phyloP scores from a whole-genome alignment of 1,284 basidiomycete genomes.

The Wallemia hederae region DNA sequence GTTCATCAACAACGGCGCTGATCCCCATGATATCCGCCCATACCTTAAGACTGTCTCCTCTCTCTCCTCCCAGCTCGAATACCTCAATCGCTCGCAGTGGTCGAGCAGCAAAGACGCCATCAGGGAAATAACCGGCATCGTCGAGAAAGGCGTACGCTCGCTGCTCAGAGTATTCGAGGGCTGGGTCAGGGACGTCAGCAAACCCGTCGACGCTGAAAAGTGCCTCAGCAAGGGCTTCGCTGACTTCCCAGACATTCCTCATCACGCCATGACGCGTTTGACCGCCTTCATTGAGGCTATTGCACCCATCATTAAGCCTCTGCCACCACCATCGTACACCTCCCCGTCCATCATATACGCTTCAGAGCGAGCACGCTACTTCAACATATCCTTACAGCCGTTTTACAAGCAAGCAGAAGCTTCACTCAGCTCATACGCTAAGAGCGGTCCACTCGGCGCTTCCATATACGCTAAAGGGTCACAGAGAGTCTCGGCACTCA shows the following conservation, averaged over 20 bases:
- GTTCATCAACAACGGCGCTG: slow-evolving; percentile 10
- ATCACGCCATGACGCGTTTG: not conserved
- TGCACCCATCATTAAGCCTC: not conserved
- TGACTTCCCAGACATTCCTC: not conserved
- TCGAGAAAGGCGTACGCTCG: not conserved
- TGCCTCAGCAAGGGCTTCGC: not conserved
- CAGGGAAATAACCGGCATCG: not conserved
- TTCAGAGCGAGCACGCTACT: not conserved
- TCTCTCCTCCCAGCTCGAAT: slow-evolving; percentile 10
- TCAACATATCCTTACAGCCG: not conserved
- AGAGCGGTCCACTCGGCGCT: not conserved
- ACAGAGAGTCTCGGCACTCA: not conserved
- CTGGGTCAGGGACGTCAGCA: not conserved
- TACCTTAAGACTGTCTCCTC: slow-evolving; percentile 13
- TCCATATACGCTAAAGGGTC: not conserved
- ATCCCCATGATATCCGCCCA: slow-evolving; percentile 9
- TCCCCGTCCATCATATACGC: not conserved
- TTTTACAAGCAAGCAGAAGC: not conserved
- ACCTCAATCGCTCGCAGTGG: slow-evolving; percentile 7
- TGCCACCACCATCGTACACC: not conserved
- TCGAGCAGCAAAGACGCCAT: slow-evolving; percentile 3
- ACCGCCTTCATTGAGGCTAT: not conserved
- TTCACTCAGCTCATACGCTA: not conserved
- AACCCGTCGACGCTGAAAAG: not conserved
- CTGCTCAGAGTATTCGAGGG: not conserved